Percentiles rank a stretch among this genome's conserved stretches.
Conservation (phyloP, 2,329 filamentous ascomycete genomes). For the Exophiala aquamarina region DNA sequence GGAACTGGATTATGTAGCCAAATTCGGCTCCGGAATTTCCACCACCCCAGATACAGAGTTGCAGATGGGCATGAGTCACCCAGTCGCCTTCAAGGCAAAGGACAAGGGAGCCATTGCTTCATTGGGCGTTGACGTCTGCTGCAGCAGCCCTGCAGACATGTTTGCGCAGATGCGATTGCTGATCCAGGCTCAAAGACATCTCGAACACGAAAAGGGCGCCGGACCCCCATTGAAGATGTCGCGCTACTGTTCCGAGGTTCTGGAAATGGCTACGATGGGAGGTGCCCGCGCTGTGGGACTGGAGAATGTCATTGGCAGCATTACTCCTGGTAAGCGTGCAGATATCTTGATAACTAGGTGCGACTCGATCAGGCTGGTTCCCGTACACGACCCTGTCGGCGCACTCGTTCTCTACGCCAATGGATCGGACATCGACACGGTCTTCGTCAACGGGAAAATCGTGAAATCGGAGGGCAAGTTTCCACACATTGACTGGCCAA, state of each 20-base stretch:
- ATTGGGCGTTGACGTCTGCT: conserved; percentile 32
- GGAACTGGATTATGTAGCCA: conserved; percentile 24
- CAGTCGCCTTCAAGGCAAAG: conserved; percentile 28
- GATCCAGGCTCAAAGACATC: conserved; percentile 28
- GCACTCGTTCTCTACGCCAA: conserved; percentile 32
- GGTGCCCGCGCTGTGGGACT: conserved; percentile 31
- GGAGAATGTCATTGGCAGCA: conserved; percentile 29
- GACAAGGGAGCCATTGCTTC: conserved; percentile 20
- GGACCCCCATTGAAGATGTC: conserved; percentile 14
- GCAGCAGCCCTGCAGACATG: conserved; percentile 31
- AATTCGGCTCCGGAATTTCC: conserved; percentile 25
- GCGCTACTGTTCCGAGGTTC: conserved; percentile 24
- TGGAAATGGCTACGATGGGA: conserved; percentile 32
- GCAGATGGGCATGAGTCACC: conserved; percentile 33
- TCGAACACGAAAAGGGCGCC: conserved; percentile 17
- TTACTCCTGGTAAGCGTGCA: conserved; percentile 32
- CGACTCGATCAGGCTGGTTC: conserved; percentile 28
- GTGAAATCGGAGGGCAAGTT: conserved; percentile 24
- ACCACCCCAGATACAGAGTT: conserved; percentile 33
- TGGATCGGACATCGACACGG: conserved; percentile 29
- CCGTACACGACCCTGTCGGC: conserved; percentile 30
- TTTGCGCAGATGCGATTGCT: conserved; percentile 32
- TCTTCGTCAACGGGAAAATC: conserved; percentile 31
- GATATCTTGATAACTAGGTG: conserved; percentile 33
- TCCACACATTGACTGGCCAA: conserved; percentile 9